phyloP scores from a whole-genome alignment of 2,329 filamentous ascomycete species.

The Neonectria sp. region DNA sequence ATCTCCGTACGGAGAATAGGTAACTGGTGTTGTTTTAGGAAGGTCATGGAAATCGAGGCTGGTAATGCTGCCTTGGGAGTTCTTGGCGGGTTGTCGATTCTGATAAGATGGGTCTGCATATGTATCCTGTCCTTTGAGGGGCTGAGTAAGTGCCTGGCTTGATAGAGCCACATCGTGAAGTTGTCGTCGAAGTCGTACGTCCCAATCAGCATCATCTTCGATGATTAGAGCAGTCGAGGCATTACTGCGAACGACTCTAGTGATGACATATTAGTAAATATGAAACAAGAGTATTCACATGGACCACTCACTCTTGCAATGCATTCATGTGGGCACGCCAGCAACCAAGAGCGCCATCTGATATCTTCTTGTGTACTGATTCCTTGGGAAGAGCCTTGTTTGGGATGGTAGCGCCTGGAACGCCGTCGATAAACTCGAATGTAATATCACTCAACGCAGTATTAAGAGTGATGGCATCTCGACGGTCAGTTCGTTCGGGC shows the following conservation, averaged over 20 bases:
- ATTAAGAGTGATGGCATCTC: constrained; percentile 63
- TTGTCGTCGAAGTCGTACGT: constrained; percentile 65
- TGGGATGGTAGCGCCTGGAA: constrained; percentile 54
- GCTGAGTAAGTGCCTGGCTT: constrained; percentile 53
- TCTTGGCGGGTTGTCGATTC: constrained; percentile 13
- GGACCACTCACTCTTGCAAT: constrained; percentile 36
- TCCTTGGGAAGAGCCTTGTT: constrained; percentile 53
- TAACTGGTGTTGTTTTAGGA: constrained; percentile 34
- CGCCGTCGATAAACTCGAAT: constrained; percentile 62
- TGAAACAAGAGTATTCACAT: background rate
- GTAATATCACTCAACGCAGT: constrained; percentile 61
- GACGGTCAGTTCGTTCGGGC: constrained; percentile 63
- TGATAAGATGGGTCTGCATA: constrained; percentile 48
- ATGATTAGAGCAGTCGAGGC: constrained; percentile 65
- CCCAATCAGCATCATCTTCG: constrained; percentile 73
- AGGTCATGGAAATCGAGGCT: constrained; percentile 39
- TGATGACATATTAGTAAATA: constrained; percentile 28
- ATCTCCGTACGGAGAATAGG: constrained; percentile 62
- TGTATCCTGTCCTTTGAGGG: constrained; percentile 28
- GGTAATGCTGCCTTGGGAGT: background rate
- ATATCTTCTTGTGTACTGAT: constrained; percentile 20
- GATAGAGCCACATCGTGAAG: constrained; percentile 59
- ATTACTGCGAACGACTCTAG: constrained; percentile 61
- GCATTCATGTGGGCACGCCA: constrained; percentile 59
- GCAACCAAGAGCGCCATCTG: constrained; percentile 32